phyloP scores from a whole-genome alignment of 108 stramenopile genomes.

The Schizochytrium sp. region DNA sequence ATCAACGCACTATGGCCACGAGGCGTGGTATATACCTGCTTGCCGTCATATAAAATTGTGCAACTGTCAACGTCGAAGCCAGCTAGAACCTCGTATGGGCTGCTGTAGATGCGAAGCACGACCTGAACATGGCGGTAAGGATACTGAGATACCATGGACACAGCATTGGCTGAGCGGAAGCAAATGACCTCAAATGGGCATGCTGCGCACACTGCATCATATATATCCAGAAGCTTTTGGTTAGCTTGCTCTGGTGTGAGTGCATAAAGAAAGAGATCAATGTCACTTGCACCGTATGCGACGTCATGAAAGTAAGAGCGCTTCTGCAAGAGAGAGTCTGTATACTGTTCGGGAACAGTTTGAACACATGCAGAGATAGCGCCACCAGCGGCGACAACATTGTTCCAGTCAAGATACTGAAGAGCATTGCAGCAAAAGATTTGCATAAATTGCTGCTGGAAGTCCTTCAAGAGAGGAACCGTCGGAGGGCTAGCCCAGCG shows the following conservation, averaged over 20 bases:
- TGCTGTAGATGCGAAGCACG: constrained; percentile 72
- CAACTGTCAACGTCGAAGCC: constrained; percentile 76
- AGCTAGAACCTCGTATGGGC: constrained; percentile 71
- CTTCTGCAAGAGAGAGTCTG: constrained; percentile 23
- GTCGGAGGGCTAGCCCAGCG: neutral
- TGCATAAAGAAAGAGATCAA: constrained; percentile 73
- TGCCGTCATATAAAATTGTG: constrained; percentile 70
- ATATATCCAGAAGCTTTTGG: constrained; percentile 68
- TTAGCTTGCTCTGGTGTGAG: constrained; percentile 67
- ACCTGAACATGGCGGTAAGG: constrained; percentile 74
- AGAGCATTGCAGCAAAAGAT: constrained; percentile 64
- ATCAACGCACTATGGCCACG: constrained; percentile 71
- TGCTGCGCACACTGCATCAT: constrained; percentile 71
- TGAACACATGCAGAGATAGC: constrained; percentile 69
- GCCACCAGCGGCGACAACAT: constrained; percentile 72
- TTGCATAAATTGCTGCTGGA: constrained; percentile 49
- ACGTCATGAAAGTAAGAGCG: constrained; percentile 65
- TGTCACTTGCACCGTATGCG: constrained; percentile 65
- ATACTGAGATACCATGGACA: constrained; percentile 73
- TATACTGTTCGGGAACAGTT: constrained; percentile 63
- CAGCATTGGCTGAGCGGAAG: constrained; percentile 67
- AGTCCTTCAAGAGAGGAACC: neutral
- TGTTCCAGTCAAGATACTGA: constrained; percentile 70
- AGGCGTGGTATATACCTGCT: constrained; percentile 68
- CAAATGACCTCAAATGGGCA: constrained; percentile 67